phyloP scores from a whole-genome alignment of 495 filamentous ascomycete species.

The Tuber calosporum region DNA sequence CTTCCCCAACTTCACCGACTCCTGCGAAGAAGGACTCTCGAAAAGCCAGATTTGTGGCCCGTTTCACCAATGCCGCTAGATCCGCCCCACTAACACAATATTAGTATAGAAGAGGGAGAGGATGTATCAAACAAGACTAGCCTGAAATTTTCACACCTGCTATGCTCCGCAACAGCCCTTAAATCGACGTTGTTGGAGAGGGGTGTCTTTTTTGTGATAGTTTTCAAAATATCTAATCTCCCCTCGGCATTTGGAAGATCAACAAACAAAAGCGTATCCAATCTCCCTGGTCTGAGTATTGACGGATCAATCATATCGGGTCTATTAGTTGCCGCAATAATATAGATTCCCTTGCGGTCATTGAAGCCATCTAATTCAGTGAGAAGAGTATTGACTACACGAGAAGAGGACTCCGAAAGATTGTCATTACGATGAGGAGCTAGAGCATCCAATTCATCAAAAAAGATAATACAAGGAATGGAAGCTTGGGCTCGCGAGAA shows the following conservation, averaged over 20 bases:
- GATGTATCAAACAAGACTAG: too few species aligned
- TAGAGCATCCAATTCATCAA: too few species aligned
- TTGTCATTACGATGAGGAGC: slow-evolving; percentile 72
- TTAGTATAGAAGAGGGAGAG: too few species aligned
- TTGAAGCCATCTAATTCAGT: slow-evolving; percentile 87
- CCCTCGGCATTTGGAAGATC: slow-evolving; percentile 74
- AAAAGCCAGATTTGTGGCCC: slow-evolving; percentile 41
- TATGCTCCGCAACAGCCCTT: slow-evolving; percentile 56
- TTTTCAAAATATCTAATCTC: slow-evolving; percentile 75
- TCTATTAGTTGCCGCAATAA: slow-evolving; percentile 88
- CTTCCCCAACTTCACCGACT: slow-evolving; percentile 32
- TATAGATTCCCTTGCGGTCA: slow-evolving; percentile 78
- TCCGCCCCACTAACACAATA: slow-evolving; percentile 61
- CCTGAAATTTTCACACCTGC: slow-evolving; percentile 68
- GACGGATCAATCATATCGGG: slow-evolving; percentile 95
- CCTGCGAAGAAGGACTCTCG: slow-evolving; percentile 29
- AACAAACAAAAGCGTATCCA: slow-evolving; percentile 84
- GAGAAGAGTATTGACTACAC: slow-evolving; percentile 93
- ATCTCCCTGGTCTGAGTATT: slow-evolving; percentile 83
- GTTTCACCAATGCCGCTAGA: slow-evolving; percentile 64
- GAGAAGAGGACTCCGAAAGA: slow-evolving; percentile 70
- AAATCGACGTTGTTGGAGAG: slow-evolving; percentile 46
- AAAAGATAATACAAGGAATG: too few species aligned
- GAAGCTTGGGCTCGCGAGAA: slow-evolving; percentile 51
- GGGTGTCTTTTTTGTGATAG: slow-evolving; percentile 60